Evolutionary conservation across 176 grass and related monocot genomes (phyloP).

Genomic region (Eragrostis curvula): DNA sequence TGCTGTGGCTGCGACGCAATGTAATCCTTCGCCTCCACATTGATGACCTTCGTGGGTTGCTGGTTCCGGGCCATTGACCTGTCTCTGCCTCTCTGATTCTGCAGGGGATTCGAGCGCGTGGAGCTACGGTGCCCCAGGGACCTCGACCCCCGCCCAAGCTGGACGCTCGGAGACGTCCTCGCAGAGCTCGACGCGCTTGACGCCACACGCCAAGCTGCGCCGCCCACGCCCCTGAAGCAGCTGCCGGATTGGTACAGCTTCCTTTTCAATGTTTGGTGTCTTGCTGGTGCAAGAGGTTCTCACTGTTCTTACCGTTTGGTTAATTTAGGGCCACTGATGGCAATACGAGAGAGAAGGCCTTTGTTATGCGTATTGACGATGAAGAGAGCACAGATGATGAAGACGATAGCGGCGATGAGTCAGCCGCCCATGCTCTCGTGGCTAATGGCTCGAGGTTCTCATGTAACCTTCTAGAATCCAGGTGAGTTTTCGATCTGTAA

Average conservation of each 20-base stretch:
- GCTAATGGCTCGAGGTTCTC: conserved; percentile 37
- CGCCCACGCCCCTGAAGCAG: conserved; percentile 43
- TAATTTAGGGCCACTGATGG: conserved; percentile 25
- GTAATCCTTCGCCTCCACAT: background rate
- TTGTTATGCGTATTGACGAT: conserved; percentile 59
- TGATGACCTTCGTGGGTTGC: background rate
- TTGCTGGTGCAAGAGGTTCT: background rate
- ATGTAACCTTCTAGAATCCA: conserved; percentile 29
- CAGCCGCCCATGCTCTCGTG: background rate
- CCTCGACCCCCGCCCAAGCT: conserved; percentile 47
- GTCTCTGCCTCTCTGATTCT: background rate
- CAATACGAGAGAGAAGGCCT: conserved; percentile 36
- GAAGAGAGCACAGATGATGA: conserved; percentile 47
- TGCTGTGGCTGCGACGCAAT: background rate
- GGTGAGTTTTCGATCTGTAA: conserved; percentile 37
- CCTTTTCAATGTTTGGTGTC: background rate
- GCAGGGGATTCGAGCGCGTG: conserved; percentile 43
- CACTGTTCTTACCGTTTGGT: background rate
- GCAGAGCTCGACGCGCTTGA: conserved; percentile 42
- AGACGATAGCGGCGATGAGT: background rate
- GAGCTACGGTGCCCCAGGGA: conserved; percentile 50
- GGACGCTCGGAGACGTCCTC: conserved; percentile 53
- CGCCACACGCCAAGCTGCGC: background rate
- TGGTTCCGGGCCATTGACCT: conserved; percentile 24
- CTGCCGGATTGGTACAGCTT: conserved; percentile 38